Percentiles rank a stretch among this genome's conserved stretches.
These are phyloP conservation scores for Singerocomus inundabilis DNA, from an alignment of 1,284 basidiomycete species.

Conservation along the genomic window DNA sequence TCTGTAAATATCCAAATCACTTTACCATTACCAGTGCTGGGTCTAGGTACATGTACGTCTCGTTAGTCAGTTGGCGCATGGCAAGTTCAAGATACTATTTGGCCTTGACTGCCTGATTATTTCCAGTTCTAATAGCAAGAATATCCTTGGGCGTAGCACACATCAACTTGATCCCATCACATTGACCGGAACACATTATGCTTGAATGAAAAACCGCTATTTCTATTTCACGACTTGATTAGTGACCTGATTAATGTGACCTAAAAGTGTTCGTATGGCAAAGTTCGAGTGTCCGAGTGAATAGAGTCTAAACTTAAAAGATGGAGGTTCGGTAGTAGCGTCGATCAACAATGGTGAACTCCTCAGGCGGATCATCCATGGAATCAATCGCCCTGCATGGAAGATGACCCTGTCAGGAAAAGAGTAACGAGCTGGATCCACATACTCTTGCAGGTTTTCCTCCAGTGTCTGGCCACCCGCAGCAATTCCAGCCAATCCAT, in stretches of 20 bases:
- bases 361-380: neutral
- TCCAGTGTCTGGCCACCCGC: neutral
- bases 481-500: neutral
- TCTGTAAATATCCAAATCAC: no score
- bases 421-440: neutral
- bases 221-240: neutral
- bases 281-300: neutral
- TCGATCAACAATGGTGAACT: neutral
- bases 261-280: neutral
- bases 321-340: neutral
- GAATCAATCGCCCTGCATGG: neutral
- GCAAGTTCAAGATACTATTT: neutral
- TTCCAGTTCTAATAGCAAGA: neutral
- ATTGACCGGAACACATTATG: no score
- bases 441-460: neutral
- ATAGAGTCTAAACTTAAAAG: neutral
- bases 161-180: no score
- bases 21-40: no score
- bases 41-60: no score
- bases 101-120: neutral
- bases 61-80: neutral
- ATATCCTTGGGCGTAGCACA: no score
- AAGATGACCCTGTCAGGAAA: neutral
- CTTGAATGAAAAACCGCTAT: no score
- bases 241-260: neutral